These are phyloP conservation scores for Globisporangium nodosum DNA, from an alignment of 352 stramenopile genomes.

Conservation along the genomic window DNA sequence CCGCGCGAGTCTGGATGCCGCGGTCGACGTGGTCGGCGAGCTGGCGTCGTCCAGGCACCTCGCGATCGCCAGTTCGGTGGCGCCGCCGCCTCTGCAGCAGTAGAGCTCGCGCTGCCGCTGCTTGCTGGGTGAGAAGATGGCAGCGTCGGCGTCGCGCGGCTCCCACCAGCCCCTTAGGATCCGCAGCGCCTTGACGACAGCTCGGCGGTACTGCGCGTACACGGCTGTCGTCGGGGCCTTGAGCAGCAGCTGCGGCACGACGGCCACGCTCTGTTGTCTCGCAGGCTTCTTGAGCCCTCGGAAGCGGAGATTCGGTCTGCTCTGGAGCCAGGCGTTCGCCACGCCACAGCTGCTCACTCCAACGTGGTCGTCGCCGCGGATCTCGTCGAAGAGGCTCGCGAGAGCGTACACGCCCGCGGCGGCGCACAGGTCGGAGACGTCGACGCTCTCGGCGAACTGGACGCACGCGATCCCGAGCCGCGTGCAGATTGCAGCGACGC, in stretches of 20 bases:
- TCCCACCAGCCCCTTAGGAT: constrained; percentile 43
- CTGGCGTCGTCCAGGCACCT: constrained; percentile 11
- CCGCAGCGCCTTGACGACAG: constrained; percentile 47
- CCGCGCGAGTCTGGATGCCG: constrained; percentile 8
- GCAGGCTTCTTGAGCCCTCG: constrained; percentile 14
- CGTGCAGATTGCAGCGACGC: constrained; percentile 37
- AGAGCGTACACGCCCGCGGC: constrained; percentile 32
- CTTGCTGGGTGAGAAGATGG: background rate
- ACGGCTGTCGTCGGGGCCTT: constrained; percentile 47
- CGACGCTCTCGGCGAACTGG: constrained; percentile 45
- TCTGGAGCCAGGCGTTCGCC: constrained; percentile 27
- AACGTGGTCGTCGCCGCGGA: constrained; percentile 25
- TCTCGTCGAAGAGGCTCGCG: constrained; percentile 46
- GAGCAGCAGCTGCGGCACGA: constrained; percentile 53
- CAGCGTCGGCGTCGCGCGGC: background rate
- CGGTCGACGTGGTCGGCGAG: background rate
- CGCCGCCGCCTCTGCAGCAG: constrained; percentile 40
- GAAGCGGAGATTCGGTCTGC: constrained; percentile 34
- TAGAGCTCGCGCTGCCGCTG: constrained; percentile 4
- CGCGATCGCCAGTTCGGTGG: constrained; percentile 38
- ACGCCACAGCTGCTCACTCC: constrained; percentile 28
- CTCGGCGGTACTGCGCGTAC: constrained; percentile 62
- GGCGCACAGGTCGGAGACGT: constrained; percentile 38
- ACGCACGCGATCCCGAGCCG: constrained; percentile 49
- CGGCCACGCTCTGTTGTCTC: background rate